Base-by-base conservation (phyloP, 108 stramenopile genomes). In the Fragilariopsis cylindrus region DNA sequence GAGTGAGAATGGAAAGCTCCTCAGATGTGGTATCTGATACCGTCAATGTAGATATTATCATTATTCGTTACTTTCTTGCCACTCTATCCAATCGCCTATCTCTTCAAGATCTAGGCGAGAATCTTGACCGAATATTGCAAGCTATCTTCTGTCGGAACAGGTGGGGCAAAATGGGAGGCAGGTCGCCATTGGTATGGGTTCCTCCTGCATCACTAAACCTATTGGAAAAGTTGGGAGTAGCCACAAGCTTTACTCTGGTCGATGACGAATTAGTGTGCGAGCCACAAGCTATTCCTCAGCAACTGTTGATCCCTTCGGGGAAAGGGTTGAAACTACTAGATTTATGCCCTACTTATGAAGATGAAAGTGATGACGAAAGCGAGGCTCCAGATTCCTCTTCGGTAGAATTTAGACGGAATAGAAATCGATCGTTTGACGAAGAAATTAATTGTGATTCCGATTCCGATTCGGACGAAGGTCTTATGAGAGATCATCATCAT, bases 191-290 rank as follows among this genome's bases (percentile, higher is more conserved):
- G 64, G 80, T 81, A 41, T 72, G 78, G 30, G 83, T 94, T 11
- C 93, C 93, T 9, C 88, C 91, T 5, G 89, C 90, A 55, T 89
- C 88, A 1, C 48, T 85, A 58, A 77, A 88, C 57, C 69, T 96
- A 12, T 69, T 93, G 21, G 92, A 93, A 81, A 93, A 92, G 53
- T 70, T 96, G 4, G 92, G 92, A 18, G 78, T 89, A n/a, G 87
- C 88, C 3, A 92, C 92, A 5, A 86, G 88, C 0, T 85, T 93
- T 39, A 74, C 90, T 5, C 57, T 96, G n/a, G 80, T 96, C 7
- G 95, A 96, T 63, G 95, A 96, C 75, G 91, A 92, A 56, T 71
- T 96, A 19, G 90, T 90, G 12, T 96, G 91, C 71, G 91, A 91
- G 55, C 83, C 92, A 48, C 69, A 80, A 68, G 86, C 90, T 4